Base-by-base conservation (phyloP, 768 basidiomycete species). In the Boletus subparvulus region DNA sequence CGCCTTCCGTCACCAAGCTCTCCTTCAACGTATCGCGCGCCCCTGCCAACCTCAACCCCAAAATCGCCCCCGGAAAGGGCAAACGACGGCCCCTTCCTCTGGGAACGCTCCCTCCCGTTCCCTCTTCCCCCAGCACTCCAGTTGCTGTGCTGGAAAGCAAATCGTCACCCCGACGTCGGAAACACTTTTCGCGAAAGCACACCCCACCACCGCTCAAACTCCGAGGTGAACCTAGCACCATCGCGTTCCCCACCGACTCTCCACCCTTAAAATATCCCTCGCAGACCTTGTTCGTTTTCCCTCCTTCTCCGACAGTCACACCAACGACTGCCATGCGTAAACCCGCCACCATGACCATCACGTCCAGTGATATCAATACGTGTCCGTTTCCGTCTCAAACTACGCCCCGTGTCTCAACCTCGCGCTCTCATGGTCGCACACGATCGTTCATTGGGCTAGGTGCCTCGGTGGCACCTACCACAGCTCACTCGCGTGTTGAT, bases 251-350 rank as follows among this genome's bases (percentile, higher is more conserved):
- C 54, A 54, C 62, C 30, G 59, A 72, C 59, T 49, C 51, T 21
- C 54, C 53, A 45, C 52, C 57, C 56, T 56, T 52, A 21, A 70
- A 67, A 50, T 65, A 65, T 52, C 56, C 63, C 33, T 90, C 90
- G 2, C 92, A 93, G 68, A 93, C 91, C 0, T 78, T 93, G 45
- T 92, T 93, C 63, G 86, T 93, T 37, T 93, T 93, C 67, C 91
- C 91, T 2, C 90, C 91, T 33, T 92, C 90, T 6, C 90, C 83
- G 72, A 79, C 70, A 8, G 47, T 83, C 78, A 46, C 64, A 76
- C 59, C 61, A 32, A 30, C 63, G 66, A 78, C 77, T 64, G 77
- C 83, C 44, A 81, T 80, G 50, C 71, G 74, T 39, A 90, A 87
- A 50, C 89, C 92, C 28, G 88, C 90, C 46, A 88, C 90, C 36